phyloP scores from a whole-genome alignment of 2,329 filamentous ascomycete species.

The Aquanectria penicillioides region DNA sequence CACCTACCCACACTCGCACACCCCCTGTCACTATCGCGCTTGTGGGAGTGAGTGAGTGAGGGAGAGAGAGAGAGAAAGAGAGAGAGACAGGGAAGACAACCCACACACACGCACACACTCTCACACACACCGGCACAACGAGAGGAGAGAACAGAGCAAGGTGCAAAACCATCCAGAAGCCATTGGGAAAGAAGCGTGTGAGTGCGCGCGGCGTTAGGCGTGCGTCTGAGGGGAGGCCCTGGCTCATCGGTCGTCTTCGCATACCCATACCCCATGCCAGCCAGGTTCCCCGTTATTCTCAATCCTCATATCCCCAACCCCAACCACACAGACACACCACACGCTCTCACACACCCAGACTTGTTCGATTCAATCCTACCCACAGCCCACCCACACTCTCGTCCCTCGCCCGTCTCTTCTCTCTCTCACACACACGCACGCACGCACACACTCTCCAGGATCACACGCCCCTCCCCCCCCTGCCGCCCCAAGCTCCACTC shows the following conservation, averaged over 20 bases:
- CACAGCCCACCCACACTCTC: conserved; percentile 36
- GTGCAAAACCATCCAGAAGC: not conserved
- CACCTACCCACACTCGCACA: conserved; percentile 5
- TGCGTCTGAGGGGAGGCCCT: conserved; percentile 23
- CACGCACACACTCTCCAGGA: not conserved
- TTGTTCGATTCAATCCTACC: conserved; percentile 35
- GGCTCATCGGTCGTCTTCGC: conserved; percentile 34
- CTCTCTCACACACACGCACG: conserved; percentile 13
- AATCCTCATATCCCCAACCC: conserved; percentile 20
- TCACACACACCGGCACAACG: no score
- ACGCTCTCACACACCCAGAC: conserved; percentile 26
- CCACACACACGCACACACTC: not conserved
- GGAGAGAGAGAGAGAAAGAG: not conserved
- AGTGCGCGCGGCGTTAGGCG: conserved; percentile 23
- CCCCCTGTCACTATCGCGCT: conserved; percentile 26
- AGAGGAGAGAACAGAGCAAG: no score
- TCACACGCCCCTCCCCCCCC: conserved; percentile 21
- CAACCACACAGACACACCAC: conserved; percentile 29
- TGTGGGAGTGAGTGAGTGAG: conserved; percentile 21
- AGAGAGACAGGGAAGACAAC: not conserved
- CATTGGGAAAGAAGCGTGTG: conserved; percentile 5
- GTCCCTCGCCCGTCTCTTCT: no score
- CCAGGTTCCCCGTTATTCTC: conserved; percentile 36
- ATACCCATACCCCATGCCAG: conserved; percentile 32
- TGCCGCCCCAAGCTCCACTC: conserved; percentile 29